Base-by-base conservation (phyloP, 2,329 filamentous ascomycete genomes). In the Trichoderma sp. region DNA sequence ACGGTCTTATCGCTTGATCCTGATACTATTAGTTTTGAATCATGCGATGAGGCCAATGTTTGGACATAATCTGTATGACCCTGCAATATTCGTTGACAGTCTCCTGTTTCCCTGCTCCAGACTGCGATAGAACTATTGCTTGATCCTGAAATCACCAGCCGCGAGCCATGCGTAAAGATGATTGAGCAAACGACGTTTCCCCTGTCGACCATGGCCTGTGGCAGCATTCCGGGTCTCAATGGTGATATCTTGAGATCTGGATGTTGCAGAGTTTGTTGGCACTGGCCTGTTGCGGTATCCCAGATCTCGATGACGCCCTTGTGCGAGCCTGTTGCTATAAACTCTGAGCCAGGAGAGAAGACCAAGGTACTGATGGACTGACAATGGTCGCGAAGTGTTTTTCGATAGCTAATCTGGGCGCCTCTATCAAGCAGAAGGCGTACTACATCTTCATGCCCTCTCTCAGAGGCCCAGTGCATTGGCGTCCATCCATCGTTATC, bases 121-220 rank as follows among this genome's bases (percentile, higher is more conserved):
- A 62, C 11, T 34, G 5, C 4, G 11, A 62, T 12, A 4, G n/a
- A 15, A 5, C n/a, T 2, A 4, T 62, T 14, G 1, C 1, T 5
- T 14, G 60, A 62, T 2, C 32, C 60, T 3, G 32, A 43, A 4
- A 26, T 21, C 7, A 62, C n/a, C 7, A 62, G 6, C 21, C 0
- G 8, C 26, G 32, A 36, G 32, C 28, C 60, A 32, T 36, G 11
- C 9, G 60, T 26, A 39, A 62, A 15, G 21, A 12, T 7, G 3
- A 62, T 32, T n/a, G 34, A 62, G 4, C 43, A 21, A 21, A 21
- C 4, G 3, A n/a, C 1, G 4, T 21, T 47, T 6, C 4, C 6
- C n/a, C 1, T 9, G 0, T 21, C 43, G 8, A 4, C 3, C n/a
- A 2, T 12, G n/a, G n/a, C 43, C 3, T 47, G 43, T 21, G 0